Conservation (phyloP, 2,329 filamentous ascomycete species). For the Fusarium sp. region DNA sequence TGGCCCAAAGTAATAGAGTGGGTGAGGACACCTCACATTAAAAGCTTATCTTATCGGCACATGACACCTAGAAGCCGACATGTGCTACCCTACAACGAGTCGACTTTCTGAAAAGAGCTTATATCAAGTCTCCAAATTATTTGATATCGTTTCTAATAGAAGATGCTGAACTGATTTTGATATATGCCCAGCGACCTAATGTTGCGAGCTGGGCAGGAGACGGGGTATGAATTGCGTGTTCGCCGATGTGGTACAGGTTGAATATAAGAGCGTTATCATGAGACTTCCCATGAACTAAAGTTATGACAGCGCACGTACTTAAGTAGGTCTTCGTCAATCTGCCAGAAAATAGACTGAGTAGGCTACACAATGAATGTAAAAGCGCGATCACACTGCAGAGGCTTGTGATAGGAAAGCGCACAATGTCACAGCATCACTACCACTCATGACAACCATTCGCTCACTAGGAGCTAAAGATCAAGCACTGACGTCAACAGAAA, state of each 20-base stretch:
- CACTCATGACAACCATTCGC: background rate
- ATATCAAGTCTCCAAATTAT: background rate
- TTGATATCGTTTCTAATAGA: background rate
- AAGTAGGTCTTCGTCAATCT: background rate
- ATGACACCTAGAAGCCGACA: constrained; percentile 43
- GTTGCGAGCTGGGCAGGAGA: background rate
- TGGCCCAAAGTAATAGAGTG: constrained; percentile 6
- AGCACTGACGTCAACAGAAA: background rate
- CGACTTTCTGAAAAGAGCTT: background rate
- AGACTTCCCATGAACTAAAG: background rate
- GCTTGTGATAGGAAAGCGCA: background rate
- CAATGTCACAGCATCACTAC: background rate
- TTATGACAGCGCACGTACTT: background rate
- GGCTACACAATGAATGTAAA: background rate
- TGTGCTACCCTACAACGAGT: constrained; percentile 31
- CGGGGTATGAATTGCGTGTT: background rate
- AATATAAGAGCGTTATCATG: background rate
- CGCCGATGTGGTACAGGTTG: background rate
- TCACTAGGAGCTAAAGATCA: background rate
- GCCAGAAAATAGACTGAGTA: background rate
- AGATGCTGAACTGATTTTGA: background rate
- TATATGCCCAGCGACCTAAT: background rate
- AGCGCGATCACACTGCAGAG: background rate
- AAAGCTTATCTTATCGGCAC: constrained; percentile 55
- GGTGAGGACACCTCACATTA: constrained; percentile 50